These are phyloP conservation scores for Mikania micrantha DNA, from an alignment of 129 eudicot genomes.

Conservation along the genomic window DNA sequence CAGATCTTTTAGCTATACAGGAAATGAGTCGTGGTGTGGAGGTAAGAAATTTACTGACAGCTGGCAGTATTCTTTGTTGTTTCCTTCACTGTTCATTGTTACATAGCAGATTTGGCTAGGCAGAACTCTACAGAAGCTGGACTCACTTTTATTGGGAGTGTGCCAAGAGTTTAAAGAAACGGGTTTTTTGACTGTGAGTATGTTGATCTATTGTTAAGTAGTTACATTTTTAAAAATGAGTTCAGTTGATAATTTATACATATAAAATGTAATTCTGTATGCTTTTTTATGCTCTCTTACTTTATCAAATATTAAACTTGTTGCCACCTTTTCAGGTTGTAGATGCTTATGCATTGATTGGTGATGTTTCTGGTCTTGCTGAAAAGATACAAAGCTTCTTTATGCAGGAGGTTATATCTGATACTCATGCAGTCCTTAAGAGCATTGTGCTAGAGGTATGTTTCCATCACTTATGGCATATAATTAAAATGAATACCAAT, in stretches of 20 bases:
- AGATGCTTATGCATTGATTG: slow-evolving; percentile 97
- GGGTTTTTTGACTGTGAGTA: slow-evolving; percentile 77
- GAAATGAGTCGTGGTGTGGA: slow-evolving; percentile 93
- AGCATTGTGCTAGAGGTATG: slow-evolving; percentile 67
- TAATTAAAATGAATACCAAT: too few relatives aligned
- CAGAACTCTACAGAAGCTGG: slow-evolving; percentile 82
- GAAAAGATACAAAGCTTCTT: slow-evolving; percentile 92
- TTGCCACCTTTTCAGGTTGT: slow-evolving; percentile 57
- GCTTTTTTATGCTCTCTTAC: too few relatives aligned
- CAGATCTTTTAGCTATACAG: slow-evolving; percentile 80
- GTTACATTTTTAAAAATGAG: too few relatives aligned
- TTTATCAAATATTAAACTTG: too few relatives aligned
- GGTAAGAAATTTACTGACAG: slow-evolving; percentile 53
- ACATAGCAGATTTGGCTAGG: slow-evolving; percentile 98
- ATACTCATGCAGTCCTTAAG: slow-evolving; percentile 65
- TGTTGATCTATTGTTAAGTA: too few relatives aligned
- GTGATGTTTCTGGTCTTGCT: slow-evolving; percentile 97
- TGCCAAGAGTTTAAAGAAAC: slow-evolving; percentile 91
- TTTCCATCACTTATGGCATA: too few relatives aligned
- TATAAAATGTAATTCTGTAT: too few relatives aligned
- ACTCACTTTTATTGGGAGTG: slow-evolving; percentile 80
- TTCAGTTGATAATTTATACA: too few relatives aligned
- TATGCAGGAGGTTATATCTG: slow-evolving; percentile 89
- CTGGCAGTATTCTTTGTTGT: too few relatives aligned
- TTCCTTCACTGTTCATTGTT: too few relatives aligned